A percentile compares a stretch with the other conserved stretches of the same genome.
Conservation (phyloP, 768 basidiomycete genomes). For the Termitomyces sp. region DNA sequence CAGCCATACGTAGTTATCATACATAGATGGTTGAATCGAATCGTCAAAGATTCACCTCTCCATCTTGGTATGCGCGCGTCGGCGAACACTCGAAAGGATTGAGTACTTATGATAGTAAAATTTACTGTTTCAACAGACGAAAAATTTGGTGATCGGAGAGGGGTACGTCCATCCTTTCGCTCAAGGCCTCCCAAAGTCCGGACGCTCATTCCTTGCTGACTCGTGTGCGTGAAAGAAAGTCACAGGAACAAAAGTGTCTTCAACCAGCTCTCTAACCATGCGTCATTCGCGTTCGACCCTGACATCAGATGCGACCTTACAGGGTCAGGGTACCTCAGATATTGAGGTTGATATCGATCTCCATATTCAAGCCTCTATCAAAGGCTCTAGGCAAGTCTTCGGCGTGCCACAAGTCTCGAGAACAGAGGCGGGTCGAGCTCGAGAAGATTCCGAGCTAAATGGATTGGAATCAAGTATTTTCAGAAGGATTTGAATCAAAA, state of each 20-base stretch:
- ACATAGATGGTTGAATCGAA: not conserved
- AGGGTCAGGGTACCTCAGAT: not conserved
- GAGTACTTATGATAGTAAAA: not conserved
- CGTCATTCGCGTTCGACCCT: constrained; percentile 4
- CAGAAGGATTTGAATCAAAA: not conserved
- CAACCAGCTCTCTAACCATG: not conserved
- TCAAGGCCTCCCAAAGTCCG: not conserved
- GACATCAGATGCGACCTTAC: not conserved
- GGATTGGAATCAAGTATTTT: not conserved
- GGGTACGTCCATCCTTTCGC: too few species aligned
- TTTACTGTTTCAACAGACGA: not conserved
- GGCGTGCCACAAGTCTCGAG: not conserved
- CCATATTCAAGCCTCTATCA: not conserved
- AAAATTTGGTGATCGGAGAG: not conserved
- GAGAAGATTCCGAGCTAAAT: not conserved
- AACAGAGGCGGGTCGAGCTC: not conserved
- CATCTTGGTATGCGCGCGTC: not conserved
- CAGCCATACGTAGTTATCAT: too few species aligned
- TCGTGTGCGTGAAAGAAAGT: not conserved
- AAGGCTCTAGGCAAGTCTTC: not conserved
- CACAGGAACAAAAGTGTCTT: not conserved
- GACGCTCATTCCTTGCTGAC: not conserved
- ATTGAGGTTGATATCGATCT: not conserved
- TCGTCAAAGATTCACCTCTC: not conserved
- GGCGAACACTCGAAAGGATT: not conserved